These are phyloP conservation scores for Urochloa ruziziensis DNA, from an alignment of 176 grass and related monocot species.

Conservation along the genomic window DNA sequence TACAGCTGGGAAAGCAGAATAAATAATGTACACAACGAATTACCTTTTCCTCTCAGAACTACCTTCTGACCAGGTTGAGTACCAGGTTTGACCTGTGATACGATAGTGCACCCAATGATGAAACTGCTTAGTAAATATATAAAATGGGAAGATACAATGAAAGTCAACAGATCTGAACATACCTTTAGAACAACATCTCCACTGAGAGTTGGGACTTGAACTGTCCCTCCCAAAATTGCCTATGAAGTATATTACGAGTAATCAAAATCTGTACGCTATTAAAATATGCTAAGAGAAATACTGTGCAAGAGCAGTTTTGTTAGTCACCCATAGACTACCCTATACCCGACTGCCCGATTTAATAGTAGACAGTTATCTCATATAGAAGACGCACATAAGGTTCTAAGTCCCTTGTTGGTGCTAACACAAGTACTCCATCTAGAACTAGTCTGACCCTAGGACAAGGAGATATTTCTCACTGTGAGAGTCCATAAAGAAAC, in stretches of 20 bases:
- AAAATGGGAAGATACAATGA: background rate
- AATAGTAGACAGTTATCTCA: background rate
- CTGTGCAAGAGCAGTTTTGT: background rate
- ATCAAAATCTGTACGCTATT: background rate
- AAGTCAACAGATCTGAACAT: background rate
- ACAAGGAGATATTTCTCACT: background rate
- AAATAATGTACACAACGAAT: background rate
- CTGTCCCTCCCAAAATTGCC: constrained; percentile 92
- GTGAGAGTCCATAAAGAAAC: background rate
- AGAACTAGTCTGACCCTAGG: background rate
- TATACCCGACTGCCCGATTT: background rate
- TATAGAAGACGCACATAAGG: background rate
- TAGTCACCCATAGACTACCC: background rate
- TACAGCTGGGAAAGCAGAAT: background rate
- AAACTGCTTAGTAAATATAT: background rate
- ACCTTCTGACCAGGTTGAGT: constrained; percentile 97
- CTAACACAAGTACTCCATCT: background rate
- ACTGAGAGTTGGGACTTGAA: constrained; percentile 94
- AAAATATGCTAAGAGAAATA: background rate
- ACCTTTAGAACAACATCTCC: constrained; percentile 97
- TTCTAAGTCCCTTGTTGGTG: background rate
- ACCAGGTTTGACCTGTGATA: constrained; percentile 77
- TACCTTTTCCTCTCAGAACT: constrained; percentile 98
- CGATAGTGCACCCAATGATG: background rate
- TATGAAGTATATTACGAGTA: constrained; percentile 18